A percentile compares a stretch with the other conserved stretches of the same genome.
These are phyloP conservation scores for Neurospora discreta DNA, from an alignment of 495 filamentous ascomycete genomes.

Conservation along the genomic window DNA sequence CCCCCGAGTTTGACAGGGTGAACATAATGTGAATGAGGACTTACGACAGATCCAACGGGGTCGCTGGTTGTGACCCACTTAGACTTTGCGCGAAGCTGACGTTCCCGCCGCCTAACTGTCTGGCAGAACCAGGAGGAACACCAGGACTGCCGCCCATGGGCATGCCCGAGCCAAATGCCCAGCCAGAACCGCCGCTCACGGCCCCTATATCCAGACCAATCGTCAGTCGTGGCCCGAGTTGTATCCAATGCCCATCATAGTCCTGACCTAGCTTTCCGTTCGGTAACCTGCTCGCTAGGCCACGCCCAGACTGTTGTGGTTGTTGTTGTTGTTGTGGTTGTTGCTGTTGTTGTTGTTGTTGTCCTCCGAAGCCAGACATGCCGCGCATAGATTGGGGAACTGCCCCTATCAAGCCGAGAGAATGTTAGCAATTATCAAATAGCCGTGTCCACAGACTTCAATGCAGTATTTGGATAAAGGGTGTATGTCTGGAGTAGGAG, in stretches of 20 bases:
- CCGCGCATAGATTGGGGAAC: slow-evolving; percentile 58
- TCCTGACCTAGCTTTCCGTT: slow-evolving; percentile 65
- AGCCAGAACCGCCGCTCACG: slow-evolving; percentile 56
- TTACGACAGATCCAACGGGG: slow-evolving; percentile 73
- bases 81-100: slow-evolving; percentile 77
- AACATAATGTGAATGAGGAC: slow-evolving; percentile 23
- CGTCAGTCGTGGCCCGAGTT: slow-evolving; percentile 14
- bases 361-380: slow-evolving; percentile 57
- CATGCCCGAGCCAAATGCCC: slow-evolving; percentile 57
- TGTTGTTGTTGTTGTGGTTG: slow-evolving; percentile 53
- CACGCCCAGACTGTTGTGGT: slow-evolving; percentile 49
- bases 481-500: not conserved
- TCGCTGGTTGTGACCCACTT: slow-evolving; percentile 61
- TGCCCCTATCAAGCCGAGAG: slow-evolving; percentile 36
- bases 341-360: slow-evolving; percentile 48
- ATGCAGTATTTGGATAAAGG: not conserved
- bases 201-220: slow-evolving; percentile 20
- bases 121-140: slow-evolving; percentile 30
- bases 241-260: not conserved
- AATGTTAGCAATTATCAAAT: slow-evolving; percentile 9
- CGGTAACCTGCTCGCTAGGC: slow-evolving; percentile 57
- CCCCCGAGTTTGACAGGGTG: not conserved
- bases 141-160: slow-evolving; percentile 60
- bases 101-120: slow-evolving; percentile 51
- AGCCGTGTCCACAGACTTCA: not conserved